These are phyloP conservation scores for Graphiopsis chlorocephala DNA, from an alignment of 2,329 filamentous ascomycete genomes.

Conservation along the genomic window DNA sequence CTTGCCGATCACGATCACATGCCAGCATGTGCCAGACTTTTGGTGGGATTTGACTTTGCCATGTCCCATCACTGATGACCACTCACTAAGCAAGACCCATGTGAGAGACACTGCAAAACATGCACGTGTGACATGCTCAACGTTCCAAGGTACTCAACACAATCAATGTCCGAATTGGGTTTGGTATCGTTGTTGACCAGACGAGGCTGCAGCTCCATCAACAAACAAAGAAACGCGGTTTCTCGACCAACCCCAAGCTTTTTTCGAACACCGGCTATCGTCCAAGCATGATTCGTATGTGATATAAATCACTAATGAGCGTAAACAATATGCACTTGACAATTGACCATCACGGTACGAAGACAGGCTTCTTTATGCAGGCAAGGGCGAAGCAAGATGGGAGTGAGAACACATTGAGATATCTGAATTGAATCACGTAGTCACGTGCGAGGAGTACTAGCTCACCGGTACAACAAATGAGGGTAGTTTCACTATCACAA, in stretches of 20 bases:
- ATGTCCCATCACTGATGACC: not conserved
- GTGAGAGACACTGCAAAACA: not conserved
- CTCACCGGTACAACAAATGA: not conserved
- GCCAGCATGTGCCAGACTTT: slow-evolving; percentile 6
- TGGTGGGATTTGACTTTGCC: not conserved
- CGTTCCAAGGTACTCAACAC: not conserved
- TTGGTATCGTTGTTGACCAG: not conserved
- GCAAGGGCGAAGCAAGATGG: not conserved
- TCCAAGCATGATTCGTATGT: not conserved
- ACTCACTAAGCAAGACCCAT: not conserved
- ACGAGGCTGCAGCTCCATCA: not conserved
- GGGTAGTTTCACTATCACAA: not conserved
- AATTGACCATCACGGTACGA: not conserved
- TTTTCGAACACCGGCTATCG: not conserved
- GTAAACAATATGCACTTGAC: not conserved
- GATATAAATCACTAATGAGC: not conserved
- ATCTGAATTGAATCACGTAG: not conserved
- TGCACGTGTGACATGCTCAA: not conserved
- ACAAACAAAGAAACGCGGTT: not conserved
- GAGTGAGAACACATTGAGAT: not conserved
- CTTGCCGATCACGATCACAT: slow-evolving; percentile 12
- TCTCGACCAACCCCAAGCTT: not conserved
- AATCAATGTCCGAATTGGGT: not conserved
- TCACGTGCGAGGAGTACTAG: not conserved
- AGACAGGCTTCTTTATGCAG: not conserved